phyloP scores from a whole-genome alignment of 2,329 filamentous ascomycete species.

The Colletotrichum somersetense region DNA sequence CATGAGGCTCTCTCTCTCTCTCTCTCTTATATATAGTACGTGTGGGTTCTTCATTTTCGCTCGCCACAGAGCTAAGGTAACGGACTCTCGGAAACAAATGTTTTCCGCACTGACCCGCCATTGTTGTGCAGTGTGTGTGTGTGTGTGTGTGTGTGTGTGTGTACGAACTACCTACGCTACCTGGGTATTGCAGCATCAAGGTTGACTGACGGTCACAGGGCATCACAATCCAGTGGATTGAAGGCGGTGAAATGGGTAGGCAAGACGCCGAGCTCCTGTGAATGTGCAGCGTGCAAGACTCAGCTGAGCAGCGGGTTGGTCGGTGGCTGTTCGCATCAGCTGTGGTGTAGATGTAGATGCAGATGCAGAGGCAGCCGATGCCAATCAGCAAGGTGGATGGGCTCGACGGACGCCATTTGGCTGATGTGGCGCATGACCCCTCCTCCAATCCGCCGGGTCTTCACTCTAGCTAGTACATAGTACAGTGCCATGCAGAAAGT shows the following conservation, averaged over 20 bases:
- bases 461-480: constrained; percentile 6
- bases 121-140: neutral
- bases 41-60: constrained; percentile 8
- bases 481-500: too few relatives aligned
- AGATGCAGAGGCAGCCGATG: constrained; percentile 24
- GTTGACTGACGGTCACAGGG: too few relatives aligned
- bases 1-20: constrained; percentile 12
- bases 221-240: neutral
- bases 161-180: too few relatives aligned
- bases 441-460: constrained; percentile 2
- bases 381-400: constrained; percentile 15
- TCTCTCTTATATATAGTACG: constrained; percentile 1
- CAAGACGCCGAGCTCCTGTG: constrained; percentile 4
- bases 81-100: constrained; percentile 21
- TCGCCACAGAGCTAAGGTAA: constrained; percentile 23
- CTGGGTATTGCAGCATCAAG: neutral
- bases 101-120: constrained; percentile 11
- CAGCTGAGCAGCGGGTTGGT: constrained; percentile 6
- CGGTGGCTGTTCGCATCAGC: constrained; percentile 11
- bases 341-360: neutral
- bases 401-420: constrained; percentile 16
- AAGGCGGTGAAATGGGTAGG: constrained; percentile 8
- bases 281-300: neutral
- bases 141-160: too few relatives aligned
- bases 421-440: constrained; percentile 24